Evolutionary conservation across 345 rosid species (phyloP), one percentile per base, ranked within the genome.

Genomic region (Lepidium sativum): DNA sequence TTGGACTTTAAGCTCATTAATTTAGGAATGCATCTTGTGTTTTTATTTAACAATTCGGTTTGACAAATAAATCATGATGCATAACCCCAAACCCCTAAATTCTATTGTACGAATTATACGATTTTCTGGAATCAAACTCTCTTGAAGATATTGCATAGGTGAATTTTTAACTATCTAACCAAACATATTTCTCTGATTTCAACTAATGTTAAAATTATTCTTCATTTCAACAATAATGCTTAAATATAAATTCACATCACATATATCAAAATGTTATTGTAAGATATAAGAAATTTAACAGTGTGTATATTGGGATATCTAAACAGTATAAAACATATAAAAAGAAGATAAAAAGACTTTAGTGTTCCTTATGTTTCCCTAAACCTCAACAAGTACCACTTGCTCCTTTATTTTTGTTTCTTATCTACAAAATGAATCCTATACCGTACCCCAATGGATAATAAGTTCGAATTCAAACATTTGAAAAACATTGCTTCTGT

Each of bases 361-460:
- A 55, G 32, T 63, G 59, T 15, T 63, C 69, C 32, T 71, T 55
- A 23, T 71, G 75, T 63, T 39, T 63, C 70, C 65, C 15, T 48
- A 63, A 71, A 71, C 70, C 59, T 55, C 23, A 63, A 63, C 75
- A 71, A 55, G 43, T 63, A 39, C 14, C 58, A 70, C 50, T 61
- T 61, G 68, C 63, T 54, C 56, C 31, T 29, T 29, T 70, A 13
- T 32, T 6, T 27, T 27, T 27, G 31, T 27, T 6, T 54, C 35
- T 62, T 70, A 45, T 54, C 63, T 17, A 44, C 6, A 17, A 44
- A 27, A 62, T 2, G 63, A 69, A 54, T 70, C 69, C 14, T 70
- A 62, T 54, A 70, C 54, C 6, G 62, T 45, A 44, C 49, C 54
- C 48, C 4, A 37, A 33, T 53, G 41, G 20, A 62, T 61, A 32